phyloP scores from a whole-genome alignment of 2,329 filamentous ascomycete species.

The Colletotrichum agaves region DNA sequence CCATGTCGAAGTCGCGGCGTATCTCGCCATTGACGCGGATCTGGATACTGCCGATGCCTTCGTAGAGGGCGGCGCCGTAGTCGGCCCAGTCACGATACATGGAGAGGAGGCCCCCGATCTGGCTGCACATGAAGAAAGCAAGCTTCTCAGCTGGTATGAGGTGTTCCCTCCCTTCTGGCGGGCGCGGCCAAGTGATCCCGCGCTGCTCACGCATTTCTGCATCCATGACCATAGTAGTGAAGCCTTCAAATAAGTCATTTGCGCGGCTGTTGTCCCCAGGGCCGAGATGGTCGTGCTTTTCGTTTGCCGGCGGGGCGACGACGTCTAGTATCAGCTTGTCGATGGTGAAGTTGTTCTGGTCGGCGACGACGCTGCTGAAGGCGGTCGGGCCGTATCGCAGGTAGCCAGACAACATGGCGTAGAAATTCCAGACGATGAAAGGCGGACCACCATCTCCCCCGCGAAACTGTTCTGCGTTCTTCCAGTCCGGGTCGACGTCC shows the following conservation, averaged over 20 bases:
- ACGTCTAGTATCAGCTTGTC: constrained; percentile 36
- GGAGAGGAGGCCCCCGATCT: constrained; percentile 34
- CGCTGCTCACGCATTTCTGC: constrained; percentile 21
- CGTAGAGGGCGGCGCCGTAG: constrained; percentile 33
- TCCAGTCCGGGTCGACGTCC: constrained; percentile 37
- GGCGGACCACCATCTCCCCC: constrained; percentile 36
- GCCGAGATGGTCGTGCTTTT: constrained; percentile 36
- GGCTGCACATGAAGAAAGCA: constrained; percentile 38
- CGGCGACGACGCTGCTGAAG: constrained; percentile 33
- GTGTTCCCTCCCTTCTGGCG: constrained; percentile 25
- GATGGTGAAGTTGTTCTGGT: constrained; percentile 27
- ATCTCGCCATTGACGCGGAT: constrained; percentile 37
- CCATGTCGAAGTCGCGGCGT: constrained; percentile 36
- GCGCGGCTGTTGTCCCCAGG: constrained; percentile 22
- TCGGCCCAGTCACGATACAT: constrained; percentile 36
- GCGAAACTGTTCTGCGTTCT: constrained; percentile 36
- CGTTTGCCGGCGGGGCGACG: constrained; percentile 27
- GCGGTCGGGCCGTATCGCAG: constrained; percentile 35
- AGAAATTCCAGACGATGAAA: constrained; percentile 39
- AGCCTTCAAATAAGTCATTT: constrained; percentile 32
- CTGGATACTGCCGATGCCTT: constrained; percentile 37
- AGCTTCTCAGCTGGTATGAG: constrained; percentile 38
- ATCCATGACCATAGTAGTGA: constrained; percentile 31
- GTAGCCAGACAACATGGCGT: constrained; percentile 36
- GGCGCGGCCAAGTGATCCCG: constrained; percentile 35